These are phyloP conservation scores for Miscanthus lutarioriparius DNA, from an alignment of 176 grass and related monocot species.

Conservation along the genomic window DNA sequence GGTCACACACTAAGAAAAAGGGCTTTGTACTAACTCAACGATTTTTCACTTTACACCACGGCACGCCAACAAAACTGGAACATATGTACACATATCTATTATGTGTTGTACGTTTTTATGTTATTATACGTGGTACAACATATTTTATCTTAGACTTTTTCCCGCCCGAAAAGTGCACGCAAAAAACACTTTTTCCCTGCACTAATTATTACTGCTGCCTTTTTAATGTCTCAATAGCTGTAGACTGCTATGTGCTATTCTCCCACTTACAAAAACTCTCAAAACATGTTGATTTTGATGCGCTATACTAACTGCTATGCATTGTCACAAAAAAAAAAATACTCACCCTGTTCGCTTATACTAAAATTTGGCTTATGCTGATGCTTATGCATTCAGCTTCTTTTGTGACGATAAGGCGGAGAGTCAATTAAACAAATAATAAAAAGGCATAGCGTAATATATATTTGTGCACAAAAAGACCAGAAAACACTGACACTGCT, in stretches of 20 bases:
- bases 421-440: background rate
- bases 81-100: background rate
- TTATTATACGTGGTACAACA: background rate
- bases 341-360: too few species aligned
- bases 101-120: background rate
- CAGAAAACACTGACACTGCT: conserved; percentile 21
- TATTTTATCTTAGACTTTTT: background rate
- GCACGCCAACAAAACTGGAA: conserved; percentile 26
- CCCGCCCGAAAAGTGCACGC: background rate
- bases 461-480: background rate
- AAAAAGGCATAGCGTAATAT: background rate
- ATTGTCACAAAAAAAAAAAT: too few species aligned
- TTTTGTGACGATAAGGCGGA: too few species aligned
- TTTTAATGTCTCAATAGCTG: too few species aligned
- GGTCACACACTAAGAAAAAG: background rate
- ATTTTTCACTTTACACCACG: conserved; percentile 51
- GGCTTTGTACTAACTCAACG: conserved; percentile 12
- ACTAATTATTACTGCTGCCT: background rate
- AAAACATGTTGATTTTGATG: background rate
- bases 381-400: too few species aligned
- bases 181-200: background rate
- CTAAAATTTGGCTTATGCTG: too few species aligned
- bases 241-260: background rate
- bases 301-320: too few species aligned
- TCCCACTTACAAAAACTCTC: background rate